Percentiles rank a stretch among this genome's conserved stretches.
Conservation (phyloP, 331 rosid genomes). For the Telfairia occidentalis region DNA sequence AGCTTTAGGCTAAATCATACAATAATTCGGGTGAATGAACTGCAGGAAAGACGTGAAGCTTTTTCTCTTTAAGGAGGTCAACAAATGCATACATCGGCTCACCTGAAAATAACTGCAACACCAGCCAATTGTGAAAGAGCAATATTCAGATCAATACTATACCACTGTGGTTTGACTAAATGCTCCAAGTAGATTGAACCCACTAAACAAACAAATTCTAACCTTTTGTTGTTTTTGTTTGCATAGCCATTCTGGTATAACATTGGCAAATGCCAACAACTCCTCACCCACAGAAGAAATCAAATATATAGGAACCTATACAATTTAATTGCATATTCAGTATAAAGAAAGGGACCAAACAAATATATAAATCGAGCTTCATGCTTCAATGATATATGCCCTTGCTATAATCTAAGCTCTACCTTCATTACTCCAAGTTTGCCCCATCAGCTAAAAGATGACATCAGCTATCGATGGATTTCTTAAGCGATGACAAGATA, state of each 20-base stretch:
- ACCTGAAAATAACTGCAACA: conserved; percentile 67
- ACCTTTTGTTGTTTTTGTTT: conserved; percentile 67
- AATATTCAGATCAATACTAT: conserved; percentile 1
- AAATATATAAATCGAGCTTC: not conserved
- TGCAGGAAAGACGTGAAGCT: conserved; percentile 61
- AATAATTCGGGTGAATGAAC: conserved; percentile 51
- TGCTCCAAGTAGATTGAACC: conserved; percentile 10
- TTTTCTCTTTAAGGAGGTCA: conserved; percentile 46
- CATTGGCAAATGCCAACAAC: conserved; percentile 55
- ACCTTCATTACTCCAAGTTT: conserved; percentile 1
- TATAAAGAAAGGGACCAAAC: not conserved
- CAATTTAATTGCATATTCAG: not conserved
- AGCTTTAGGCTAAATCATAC: conserved; percentile 30
- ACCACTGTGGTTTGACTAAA: not conserved
- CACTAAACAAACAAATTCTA: conserved; percentile 11
- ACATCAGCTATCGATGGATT: not conserved
- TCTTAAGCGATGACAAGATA: not conserved
- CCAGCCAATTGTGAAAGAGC: conserved; percentile 13
- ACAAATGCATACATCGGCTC: conserved; percentile 52
- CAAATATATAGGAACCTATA: conserved; percentile 78
- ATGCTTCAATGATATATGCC: not conserved
- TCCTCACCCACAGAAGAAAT: conserved; percentile 77
- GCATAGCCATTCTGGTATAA: conserved; percentile 84
- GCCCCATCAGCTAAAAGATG: not conserved
- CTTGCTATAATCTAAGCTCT: not conserved